Base-by-base conservation (phyloP, 495 filamentous ascomycete genomes). In the Aspergillus bridgeri region DNA sequence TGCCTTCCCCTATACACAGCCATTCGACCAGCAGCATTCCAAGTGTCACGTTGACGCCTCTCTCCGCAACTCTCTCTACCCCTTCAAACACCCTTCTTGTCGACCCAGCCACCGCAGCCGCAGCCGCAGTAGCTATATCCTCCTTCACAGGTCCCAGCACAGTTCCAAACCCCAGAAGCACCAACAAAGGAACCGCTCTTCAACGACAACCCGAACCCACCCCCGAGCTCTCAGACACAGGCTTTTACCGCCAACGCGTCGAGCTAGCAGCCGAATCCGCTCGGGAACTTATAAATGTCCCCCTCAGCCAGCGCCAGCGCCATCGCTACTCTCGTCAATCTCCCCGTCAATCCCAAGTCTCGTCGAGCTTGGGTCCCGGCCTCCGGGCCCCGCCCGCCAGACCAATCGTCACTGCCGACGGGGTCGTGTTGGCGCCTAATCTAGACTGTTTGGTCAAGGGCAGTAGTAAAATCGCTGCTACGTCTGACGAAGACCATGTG, bases 281-380 rank as follows among this genome's bases (percentile, higher is more conserved):
- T 9, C 65, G 71, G 13, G 74, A 74, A 52, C 59, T 75, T 2
- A 77, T 77, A 42, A 77, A 75, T 25, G 19, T 68, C 5, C 67
- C 68, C 1, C 33, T 60, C 6, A 23, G 53, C 9, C 58, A 65
- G 53, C 64, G 66, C 33, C 51, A 33, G 6, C 33, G 19, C 9
- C 22, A n/a, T 23, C 25, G 15, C 23, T 27, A 23, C n/a, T 42
- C 33, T 6, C 2, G 6, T 3, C n/a, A 17, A 22, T 56, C 18
- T 3, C 15, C 18, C 13, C 45, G 24, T 6, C 18, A 44, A 48
- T 29, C 21, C 54, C 6, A 20, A 19, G 3, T 25, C 58, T 3
- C 46, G 50, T 13, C 23, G 21, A 58, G n/a, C 24, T 38, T 8
- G 17, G 29, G 13, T 23, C 47, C 22, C 48, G 45, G 33, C 33